Evolutionary conservation across 225 moss, liverwort and hornwort species (phyloP).

Genomic region (Sphagnum tenellum): DNA sequence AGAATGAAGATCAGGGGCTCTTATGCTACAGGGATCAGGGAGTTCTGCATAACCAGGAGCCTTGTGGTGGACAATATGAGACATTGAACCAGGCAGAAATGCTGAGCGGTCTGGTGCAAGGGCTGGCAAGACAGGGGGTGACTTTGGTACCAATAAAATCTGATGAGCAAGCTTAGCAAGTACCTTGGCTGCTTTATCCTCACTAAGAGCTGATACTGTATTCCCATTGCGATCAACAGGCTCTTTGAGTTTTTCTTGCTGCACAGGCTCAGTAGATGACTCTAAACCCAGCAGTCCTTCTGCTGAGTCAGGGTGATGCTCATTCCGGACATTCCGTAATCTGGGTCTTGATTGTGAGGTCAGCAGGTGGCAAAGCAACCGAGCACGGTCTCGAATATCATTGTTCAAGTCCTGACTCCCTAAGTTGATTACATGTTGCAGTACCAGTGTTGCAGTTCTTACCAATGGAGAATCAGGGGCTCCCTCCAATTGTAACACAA

Average conservation of each 20-base stretch:
- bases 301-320: constrained; percentile 23
- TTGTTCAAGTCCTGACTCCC: constrained; percentile 62
- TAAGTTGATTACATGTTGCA: constrained; percentile 64
- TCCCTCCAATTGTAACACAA: constrained; percentile 39
- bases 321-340: constrained; percentile 3
- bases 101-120: constrained; percentile 75
- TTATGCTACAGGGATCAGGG: constrained; percentile 67
- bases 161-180: constrained; percentile 50
- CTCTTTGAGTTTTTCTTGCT: constrained; percentile 13
- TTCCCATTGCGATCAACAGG: constrained; percentile 13
- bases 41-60: constrained; percentile 79
- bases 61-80: constrained; percentile 85
- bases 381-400: constrained; percentile 89
- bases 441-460: constrained; percentile 43
- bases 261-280: constrained; percentile 7
- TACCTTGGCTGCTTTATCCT: constrained; percentile 12
- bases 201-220: constrained; percentile 5
- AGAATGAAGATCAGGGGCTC: constrained; percentile 12
- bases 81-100: constrained; percentile 93
- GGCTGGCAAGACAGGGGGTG: constrained; percentile 58
- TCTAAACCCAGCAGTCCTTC: constrained; percentile 31
- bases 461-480: constrained; percentile 31
- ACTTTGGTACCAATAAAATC: constrained; percentile 64
- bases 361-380: constrained; percentile 61
- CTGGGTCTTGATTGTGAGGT: constrained; percentile 22